These are phyloP conservation scores for Cercospora sp. DNA, from an alignment of 2,329 filamentous ascomycete species.

Conservation along the genomic window DNA sequence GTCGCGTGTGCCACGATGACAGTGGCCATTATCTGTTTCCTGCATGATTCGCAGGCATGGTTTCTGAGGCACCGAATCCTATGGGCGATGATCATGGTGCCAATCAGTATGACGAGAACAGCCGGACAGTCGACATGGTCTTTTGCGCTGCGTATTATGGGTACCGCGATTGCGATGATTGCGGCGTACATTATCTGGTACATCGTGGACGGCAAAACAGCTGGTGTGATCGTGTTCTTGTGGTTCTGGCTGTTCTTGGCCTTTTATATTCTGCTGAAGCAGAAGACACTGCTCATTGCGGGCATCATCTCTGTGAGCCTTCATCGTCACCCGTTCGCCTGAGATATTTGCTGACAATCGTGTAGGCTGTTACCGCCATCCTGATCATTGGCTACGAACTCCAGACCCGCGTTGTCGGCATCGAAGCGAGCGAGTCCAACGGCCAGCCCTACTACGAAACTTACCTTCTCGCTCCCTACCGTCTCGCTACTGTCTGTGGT, in stretches of 20 bases:
- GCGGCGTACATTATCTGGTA: slow-evolving; percentile 70
- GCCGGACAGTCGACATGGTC: slow-evolving; percentile 73
- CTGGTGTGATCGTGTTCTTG: slow-evolving; percentile 67
- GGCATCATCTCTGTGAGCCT: slow-evolving; percentile 56
- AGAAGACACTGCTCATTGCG: slow-evolving; percentile 63
- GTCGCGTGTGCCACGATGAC: slow-evolving; percentile 72
- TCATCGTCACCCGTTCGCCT: background rate
- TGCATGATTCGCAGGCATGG: slow-evolving; percentile 63
- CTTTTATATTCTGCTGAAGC: slow-evolving; percentile 69
- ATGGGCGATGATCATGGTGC: slow-evolving; percentile 74
- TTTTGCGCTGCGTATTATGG: slow-evolving; percentile 62
- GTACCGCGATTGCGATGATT: slow-evolving; percentile 65
- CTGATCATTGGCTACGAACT: slow-evolving; percentile 59
- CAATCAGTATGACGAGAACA: slow-evolving; percentile 68
- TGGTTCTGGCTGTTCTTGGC: slow-evolving; percentile 66
- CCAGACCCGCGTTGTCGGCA: slow-evolving; percentile 66
- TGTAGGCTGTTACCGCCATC: slow-evolving; percentile 54
- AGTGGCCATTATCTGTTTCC: slow-evolving; percentile 66
- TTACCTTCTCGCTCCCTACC: slow-evolving; percentile 69
- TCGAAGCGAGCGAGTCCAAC: slow-evolving; percentile 55
- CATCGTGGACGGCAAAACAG: slow-evolving; percentile 63
- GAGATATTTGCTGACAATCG: background rate
- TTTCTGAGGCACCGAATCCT: slow-evolving; percentile 69
- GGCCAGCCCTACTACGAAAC: slow-evolving; percentile 70
- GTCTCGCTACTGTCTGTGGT: slow-evolving; percentile 65